Evolutionary conservation across 176 grass and related monocot species (phyloP).

Genomic region (Eragrostis nindensis): DNA sequence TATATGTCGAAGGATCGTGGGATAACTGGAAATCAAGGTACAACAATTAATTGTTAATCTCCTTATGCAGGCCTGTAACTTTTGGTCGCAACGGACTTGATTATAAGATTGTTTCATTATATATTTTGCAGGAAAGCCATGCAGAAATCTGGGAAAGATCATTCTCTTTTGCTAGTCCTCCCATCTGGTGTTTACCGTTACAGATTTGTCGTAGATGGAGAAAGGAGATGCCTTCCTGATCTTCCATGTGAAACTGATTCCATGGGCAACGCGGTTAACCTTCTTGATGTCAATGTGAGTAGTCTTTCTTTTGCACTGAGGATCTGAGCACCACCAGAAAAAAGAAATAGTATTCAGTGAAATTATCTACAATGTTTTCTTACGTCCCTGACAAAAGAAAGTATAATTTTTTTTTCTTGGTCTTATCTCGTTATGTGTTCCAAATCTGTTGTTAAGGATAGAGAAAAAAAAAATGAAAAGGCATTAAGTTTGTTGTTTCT

Average conservation of each 20-base stretch:
- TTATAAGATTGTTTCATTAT: slow-evolving; percentile 31
- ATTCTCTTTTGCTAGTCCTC: slow-evolving; percentile 84
- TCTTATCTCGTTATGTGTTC: background rate
- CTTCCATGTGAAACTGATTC: slow-evolving; percentile 83
- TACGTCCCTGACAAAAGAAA: background rate
- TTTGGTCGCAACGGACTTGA: background rate
- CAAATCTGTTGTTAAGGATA: background rate
- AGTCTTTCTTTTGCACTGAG: slow-evolving; percentile 22
- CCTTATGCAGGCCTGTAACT: slow-evolving; percentile 23
- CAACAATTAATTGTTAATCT: slow-evolving; percentile 9
- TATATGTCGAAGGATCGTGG: slow-evolving; percentile 98
- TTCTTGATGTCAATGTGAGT: slow-evolving; percentile 98
- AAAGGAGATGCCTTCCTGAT: slow-evolving; percentile 75
- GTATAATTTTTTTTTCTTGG: background rate
- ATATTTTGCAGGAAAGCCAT: slow-evolving; percentile 71
- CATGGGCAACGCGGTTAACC: slow-evolving; percentile 74
- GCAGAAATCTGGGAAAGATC: slow-evolving; percentile 93
- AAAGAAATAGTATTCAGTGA: background rate
- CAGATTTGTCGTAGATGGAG: slow-evolving; percentile 91
- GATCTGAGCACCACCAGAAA: background rate
- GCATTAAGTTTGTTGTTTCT: background rate
- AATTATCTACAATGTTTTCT: slow-evolving; percentile 9
- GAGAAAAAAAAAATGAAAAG: slow-evolving; percentile 1
- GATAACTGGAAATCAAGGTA: slow-evolving; percentile 98
- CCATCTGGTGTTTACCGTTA: slow-evolving; percentile 92